Evolutionary conservation across 371 early-diverging fungal genomes (phyloP), one percentile per base, ranked within the genome.

Genomic region (Chytridiales sp.): DNA sequence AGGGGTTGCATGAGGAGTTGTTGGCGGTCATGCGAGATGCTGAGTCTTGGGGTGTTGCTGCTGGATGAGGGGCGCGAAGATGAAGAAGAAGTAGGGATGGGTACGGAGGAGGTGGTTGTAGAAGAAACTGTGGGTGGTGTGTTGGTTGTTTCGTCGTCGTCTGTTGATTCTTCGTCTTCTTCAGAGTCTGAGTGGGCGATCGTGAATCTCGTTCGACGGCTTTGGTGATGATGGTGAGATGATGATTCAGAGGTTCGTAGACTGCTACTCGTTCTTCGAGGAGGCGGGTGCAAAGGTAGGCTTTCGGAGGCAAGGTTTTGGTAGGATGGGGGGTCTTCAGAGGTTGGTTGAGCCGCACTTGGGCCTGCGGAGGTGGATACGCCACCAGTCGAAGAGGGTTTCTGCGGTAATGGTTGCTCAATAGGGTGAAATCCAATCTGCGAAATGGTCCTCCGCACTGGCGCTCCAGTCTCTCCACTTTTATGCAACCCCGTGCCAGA

Each of bases 91-190:
- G 13, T 15, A 47, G 13, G 47, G 47, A n/a, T 17, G 13, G 13
- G 47, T 30, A 34, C n/a, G 13, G 49, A 30, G 1, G 49, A 1
- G 1, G 49, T 49, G 31, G 49, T 49, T 26, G 49, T 49, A 32
- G 49, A 30, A 8, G 49, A 13, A 8, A 13, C 32, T 49, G 49
- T 49, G 49, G 6, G 26, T 26, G 6, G 26, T 49, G 49, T 46
- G 13, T 24, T 5, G 19, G 46, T 46, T 15, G 31, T 49, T 44
- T 44, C 21, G 11, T 44, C 9, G 22, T 11, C n/a, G 22, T n/a
- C 11, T n/a, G 8, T 11, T 44, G 9, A 24, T 8, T 8, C 13
- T 21, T n/a, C 46, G 46, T 24, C 8, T n/a, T 24, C 46, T 13
- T 15, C 8, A n/a, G 46, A 15, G 46, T n/a, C 19, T 46, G 46